Conservation (phyloP, 257 asterid genomes). For the Vinca minor region DNA sequence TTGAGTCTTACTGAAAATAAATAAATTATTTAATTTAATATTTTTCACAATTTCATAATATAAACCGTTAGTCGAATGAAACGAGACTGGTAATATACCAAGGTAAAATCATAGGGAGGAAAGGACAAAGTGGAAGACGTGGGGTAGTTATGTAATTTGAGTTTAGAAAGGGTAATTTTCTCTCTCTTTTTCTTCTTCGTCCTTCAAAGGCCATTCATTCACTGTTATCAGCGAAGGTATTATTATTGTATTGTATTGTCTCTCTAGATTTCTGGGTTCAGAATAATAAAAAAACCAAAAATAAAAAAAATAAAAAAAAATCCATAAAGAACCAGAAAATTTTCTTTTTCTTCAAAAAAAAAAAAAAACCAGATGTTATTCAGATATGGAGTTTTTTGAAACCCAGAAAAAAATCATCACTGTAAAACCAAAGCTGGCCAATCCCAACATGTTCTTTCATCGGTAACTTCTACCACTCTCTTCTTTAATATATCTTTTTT, state of each 20-base stretch:
- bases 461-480: slow-evolving; percentile 19
- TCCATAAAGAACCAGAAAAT: not conserved
- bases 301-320: no score
- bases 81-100: no score
- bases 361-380: slow-evolving; percentile 5
- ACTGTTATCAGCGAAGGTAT: slow-evolving; percentile 16
- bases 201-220: slow-evolving; percentile 25
- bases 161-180: slow-evolving; percentile 9
- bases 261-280: slow-evolving; percentile 8
- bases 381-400: slow-evolving; percentile 15
- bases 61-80: no score
- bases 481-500: not conserved
- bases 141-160: slow-evolving; percentile 16
- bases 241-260: not conserved
- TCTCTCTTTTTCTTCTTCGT: slow-evolving; percentile 10
- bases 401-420: slow-evolving; percentile 21
- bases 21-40: no score
- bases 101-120: not conserved
- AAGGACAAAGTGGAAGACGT: not conserved
- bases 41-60: no score
- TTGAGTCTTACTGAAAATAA: no score
- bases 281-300: slow-evolving; percentile 3
- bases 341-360: no score
- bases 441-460: slow-evolving; percentile 7
- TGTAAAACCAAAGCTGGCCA: slow-evolving; percentile 12